A percentile compares a stretch with the other conserved stretches of the same genome.
These are phyloP conservation scores for Agaricus blazei DNA, from an alignment of 768 basidiomycete species.

Conservation along the genomic window DNA sequence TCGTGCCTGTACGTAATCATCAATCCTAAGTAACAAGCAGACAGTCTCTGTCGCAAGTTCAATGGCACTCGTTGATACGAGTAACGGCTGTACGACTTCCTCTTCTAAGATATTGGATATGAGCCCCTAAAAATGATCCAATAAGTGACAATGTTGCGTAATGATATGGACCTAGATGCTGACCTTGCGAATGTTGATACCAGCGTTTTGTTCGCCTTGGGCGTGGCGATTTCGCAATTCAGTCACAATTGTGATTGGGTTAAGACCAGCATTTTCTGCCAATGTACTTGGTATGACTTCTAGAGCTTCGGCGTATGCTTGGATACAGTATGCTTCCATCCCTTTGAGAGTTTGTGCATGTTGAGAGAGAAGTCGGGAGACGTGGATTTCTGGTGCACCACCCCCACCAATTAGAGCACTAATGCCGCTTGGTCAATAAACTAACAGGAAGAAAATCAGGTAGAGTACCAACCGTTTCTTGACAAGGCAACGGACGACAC, in stretches of 20 bases:
- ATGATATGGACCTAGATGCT: constrained; percentile 2
- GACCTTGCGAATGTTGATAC: constrained; percentile 97
- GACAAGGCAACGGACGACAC: constrained; percentile 95
- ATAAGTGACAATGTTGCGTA: not conserved
- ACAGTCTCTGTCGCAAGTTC: constrained; percentile 97
- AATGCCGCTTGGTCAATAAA: not conserved
- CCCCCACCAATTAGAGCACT: constrained; percentile 93
- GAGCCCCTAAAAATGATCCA: constrained; percentile 55
- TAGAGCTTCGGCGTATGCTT: constrained; percentile 95
- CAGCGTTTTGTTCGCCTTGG: constrained; percentile 88
- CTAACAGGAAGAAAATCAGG: not conserved
- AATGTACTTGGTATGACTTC: constrained; percentile 97
- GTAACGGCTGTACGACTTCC: constrained; percentile 92
- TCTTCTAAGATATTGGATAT: constrained; percentile 98
- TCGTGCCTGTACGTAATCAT: constrained; percentile 85
- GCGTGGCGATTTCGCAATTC: constrained; percentile 97
- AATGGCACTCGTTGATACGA: constrained; percentile 93
- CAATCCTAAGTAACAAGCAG: constrained; percentile 92
- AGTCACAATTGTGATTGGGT: constrained; percentile 97
- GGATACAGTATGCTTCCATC: constrained; percentile 99
- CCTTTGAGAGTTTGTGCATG: constrained; percentile 91
- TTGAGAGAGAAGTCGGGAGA: constrained; percentile 86
- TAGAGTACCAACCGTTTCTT: constrained; percentile 77
- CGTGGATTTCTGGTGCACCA: constrained; percentile 96
- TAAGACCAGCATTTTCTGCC: constrained; percentile 97